Percentiles rank a stretch among this genome's conserved stretches.
Conservation (phyloP, 257 asterid genomes). For the Buddleja alternifolia region DNA sequence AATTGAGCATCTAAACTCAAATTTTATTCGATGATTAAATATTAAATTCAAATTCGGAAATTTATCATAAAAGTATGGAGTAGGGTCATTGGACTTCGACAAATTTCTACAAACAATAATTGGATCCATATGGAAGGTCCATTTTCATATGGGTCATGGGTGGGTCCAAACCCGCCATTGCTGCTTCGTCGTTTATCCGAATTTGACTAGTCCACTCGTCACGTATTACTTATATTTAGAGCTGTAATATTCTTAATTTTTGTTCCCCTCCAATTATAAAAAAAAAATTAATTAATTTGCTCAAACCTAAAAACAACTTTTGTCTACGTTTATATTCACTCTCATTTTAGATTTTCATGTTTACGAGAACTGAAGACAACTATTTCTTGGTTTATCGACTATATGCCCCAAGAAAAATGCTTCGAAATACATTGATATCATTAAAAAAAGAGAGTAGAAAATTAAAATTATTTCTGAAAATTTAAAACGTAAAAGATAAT, state of each 20-base stretch:
- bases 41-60: conserved; percentile 20
- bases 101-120: conserved; percentile 31
- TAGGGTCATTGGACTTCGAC: conserved; percentile 37
- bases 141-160: conserved; percentile 28
- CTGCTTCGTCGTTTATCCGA: conserved; percentile 8
- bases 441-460: too few relatives aligned
- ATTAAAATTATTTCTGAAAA: too few relatives aligned
- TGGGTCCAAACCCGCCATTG: conserved; percentile 24
- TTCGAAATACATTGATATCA: too few relatives aligned
- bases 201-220: conserved; percentile 31
- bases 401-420: too few relatives aligned
- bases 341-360: too few relatives aligned
- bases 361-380: too few relatives aligned
- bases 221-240: conserved; percentile 29
- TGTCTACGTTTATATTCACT: not conserved
- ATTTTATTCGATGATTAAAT: conserved; percentile 26
- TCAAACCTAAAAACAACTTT: too few relatives aligned
- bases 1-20: conserved; percentile 7
- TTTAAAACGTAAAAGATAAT: not conserved
- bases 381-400: too few relatives aligned
- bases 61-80: conserved; percentile 15
- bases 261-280: too few relatives aligned
- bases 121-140: conserved; percentile 37
- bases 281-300: too few relatives aligned
- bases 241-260: conserved; percentile 29